These are phyloP conservation scores for Syzygium oleosum DNA, from an alignment of 345 rosid genomes.

Conservation along the genomic window DNA sequence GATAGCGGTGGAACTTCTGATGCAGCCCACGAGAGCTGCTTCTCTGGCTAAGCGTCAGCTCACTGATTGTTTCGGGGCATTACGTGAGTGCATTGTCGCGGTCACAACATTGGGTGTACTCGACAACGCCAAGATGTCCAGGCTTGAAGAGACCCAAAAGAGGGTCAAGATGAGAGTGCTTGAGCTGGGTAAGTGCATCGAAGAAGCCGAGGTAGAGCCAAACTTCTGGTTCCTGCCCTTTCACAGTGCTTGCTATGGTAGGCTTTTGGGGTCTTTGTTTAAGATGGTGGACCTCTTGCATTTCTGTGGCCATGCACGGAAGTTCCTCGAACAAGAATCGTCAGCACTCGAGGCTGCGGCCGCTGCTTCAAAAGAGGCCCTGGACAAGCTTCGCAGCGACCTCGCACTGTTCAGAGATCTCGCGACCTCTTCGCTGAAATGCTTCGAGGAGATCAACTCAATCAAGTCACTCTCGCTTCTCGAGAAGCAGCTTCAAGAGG, in stretches of 20 bases:
- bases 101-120: slow-evolving; percentile 11
- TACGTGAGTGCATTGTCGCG: slow-evolving; percentile 34
- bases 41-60: slow-evolving; percentile 57
- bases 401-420: slow-evolving; percentile 34
- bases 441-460: slow-evolving; percentile 38
- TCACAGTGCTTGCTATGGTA: slow-evolving; percentile 44
- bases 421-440: slow-evolving; percentile 31
- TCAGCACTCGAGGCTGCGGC: slow-evolving; percentile 5
- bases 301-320: slow-evolving; percentile 36
- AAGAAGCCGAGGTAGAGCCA: slow-evolving; percentile 83
- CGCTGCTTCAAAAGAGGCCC: slow-evolving; percentile 18
- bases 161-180: slow-evolving; percentile 31
- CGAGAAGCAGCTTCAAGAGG: slow-evolving; percentile 35
- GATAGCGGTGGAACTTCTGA: slow-evolving; percentile 44
- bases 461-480: slow-evolving; percentile 37
- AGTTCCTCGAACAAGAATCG: slow-evolving; percentile 36
- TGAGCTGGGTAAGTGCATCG: slow-evolving; percentile 41
- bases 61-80: slow-evolving; percentile 26
- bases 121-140: slow-evolving; percentile 12
- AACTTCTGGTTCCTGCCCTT: slow-evolving; percentile 82
- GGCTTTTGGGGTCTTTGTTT: slow-evolving; percentile 44
- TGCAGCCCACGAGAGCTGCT: slow-evolving; percentile 67
- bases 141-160: slow-evolving; percentile 33
- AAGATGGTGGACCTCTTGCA: slow-evolving; percentile 54
- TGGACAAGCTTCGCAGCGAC: slow-evolving; percentile 35